These are phyloP conservation scores for Penicillium malachiteum DNA, from an alignment of 495 filamentous ascomycete species.

Conservation along the genomic window DNA sequence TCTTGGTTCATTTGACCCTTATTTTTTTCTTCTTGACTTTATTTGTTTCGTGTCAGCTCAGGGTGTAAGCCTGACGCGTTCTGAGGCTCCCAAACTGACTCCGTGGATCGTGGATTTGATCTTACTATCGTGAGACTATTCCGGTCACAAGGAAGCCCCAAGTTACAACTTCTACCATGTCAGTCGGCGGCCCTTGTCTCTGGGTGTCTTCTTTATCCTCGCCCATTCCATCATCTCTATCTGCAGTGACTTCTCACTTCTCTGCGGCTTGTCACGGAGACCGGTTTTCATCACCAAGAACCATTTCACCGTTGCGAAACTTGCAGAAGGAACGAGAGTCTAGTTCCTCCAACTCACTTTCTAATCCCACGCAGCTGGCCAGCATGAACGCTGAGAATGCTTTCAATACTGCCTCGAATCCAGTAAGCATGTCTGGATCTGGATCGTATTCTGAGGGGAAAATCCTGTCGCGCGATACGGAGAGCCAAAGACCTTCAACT, in stretches of 20 bases:
- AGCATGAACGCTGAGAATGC: conserved; percentile 39
- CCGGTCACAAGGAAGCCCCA: conserved; percentile 2
- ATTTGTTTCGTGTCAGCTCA: conserved; percentile 7
- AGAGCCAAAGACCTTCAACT: background rate
- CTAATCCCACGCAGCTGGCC: conserved; percentile 34
- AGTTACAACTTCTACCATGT: conserved; percentile 33
- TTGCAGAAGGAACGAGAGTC: conserved; percentile 24
- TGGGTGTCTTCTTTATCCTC: conserved; percentile 43
- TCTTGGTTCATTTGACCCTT: conserved; percentile 19
- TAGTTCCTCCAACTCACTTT: conserved; percentile 10
- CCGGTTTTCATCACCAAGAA: conserved; percentile 24
- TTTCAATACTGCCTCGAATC: conserved; percentile 21
- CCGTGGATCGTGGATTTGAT: conserved; percentile 3
- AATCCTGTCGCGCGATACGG: conserved; percentile 11
- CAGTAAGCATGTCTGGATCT: conserved; percentile 15
- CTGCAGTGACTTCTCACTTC: conserved; percentile 35
- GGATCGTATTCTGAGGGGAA: conserved; percentile 24
- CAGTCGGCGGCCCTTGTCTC: conserved; percentile 43
- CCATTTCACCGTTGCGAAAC: conserved; percentile 21
- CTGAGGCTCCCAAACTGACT: background rate
- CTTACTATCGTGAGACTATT: background rate
- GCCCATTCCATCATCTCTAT: conserved; percentile 35
- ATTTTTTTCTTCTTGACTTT: conserved; percentile 2
- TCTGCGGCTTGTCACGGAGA: conserved; percentile 36
- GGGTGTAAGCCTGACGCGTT: conserved; percentile 8